These are phyloP conservation scores for Blastobotrys buckinghamii DNA, from an alignment of 1,139 yeast species.

Conservation along the genomic window DNA sequence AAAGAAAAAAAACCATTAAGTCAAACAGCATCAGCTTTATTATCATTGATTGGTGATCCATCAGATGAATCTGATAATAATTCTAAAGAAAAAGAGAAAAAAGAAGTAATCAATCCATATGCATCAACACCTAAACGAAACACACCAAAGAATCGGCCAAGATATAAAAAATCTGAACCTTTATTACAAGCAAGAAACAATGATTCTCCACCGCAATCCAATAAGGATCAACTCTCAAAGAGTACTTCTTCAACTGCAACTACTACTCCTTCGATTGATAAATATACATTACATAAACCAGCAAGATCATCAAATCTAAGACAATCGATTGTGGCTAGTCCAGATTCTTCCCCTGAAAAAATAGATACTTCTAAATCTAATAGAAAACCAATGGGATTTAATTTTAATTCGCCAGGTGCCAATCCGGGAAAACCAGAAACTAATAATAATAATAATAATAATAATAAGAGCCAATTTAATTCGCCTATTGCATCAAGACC, in stretches of 20 bases:
- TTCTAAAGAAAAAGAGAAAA: conserved; percentile 15
- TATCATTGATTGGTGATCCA: conserved; percentile 52
- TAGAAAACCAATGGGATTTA: not conserved
- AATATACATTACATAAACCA: conserved; percentile 24
- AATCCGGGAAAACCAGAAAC: not conserved
- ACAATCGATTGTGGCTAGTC: conserved; percentile 21
- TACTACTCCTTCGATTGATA: conserved; percentile 3
- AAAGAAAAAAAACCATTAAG: conserved; percentile 40
- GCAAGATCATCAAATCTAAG: conserved; percentile 25
- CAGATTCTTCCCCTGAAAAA: conserved; percentile 9
- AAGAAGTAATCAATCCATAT: conserved; percentile 49
- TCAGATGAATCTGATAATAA: conserved; percentile 21
- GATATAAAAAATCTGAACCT: conserved; percentile 1
- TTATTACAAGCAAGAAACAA: not conserved
- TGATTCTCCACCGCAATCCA: conserved; percentile 2
- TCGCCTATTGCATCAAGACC: not conserved
- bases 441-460: not conserved
- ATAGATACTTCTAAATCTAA: not conserved
- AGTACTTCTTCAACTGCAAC: not conserved
- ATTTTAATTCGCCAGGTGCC: conserved; percentile 7
- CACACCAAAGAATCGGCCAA: conserved; percentile 5
- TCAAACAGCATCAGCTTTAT: conserved; percentile 58
- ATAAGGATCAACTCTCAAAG: conserved; percentile 1
- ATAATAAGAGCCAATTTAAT: not conserved
- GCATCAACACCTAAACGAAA: conserved; percentile 30